Percentiles rank a stretch among this genome's conserved stretches.
These are phyloP conservation scores for Tulasnella sp. DNA, from an alignment of 768 basidiomycete species.

Conservation along the genomic window DNA sequence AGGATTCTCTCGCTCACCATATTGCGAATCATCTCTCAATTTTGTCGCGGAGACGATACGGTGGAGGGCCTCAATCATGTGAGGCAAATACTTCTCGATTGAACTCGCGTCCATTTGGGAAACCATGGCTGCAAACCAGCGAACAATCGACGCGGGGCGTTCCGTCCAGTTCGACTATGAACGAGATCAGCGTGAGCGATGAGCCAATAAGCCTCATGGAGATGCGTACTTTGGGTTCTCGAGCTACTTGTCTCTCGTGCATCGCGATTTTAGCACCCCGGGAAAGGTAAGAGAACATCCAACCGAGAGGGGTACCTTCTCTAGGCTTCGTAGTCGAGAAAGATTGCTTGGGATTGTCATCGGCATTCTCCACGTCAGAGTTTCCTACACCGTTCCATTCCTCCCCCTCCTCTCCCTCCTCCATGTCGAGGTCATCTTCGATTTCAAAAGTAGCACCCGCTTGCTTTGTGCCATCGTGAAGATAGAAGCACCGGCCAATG, in stretches of 20 bases:
- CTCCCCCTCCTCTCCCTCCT: constrained; percentile 29
- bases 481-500: constrained; percentile 78
- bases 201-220: not conserved
- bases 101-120: constrained; percentile 58
- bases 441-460: constrained; percentile 33
- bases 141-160: constrained; percentile 72
- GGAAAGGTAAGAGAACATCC: constrained; percentile 93
- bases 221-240: constrained; percentile 46
- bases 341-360: constrained; percentile 35
- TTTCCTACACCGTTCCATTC: constrained; percentile 35
- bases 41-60: constrained; percentile 85
- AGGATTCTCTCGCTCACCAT: constrained; percentile 54
- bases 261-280: constrained; percentile 77
- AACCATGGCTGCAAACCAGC: constrained; percentile 93
- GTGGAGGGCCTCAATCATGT: constrained; percentile 82
- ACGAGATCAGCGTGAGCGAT: not conserved
- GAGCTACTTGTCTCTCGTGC: constrained; percentile 60
- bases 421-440: constrained; percentile 25
- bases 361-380: constrained; percentile 35
- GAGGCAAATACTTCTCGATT: constrained; percentile 69
- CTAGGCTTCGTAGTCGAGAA: constrained; percentile 8
- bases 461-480: constrained; percentile 34
- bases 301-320: constrained; percentile 59
- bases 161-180: constrained; percentile 74
- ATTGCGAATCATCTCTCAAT: constrained; percentile 61